Evolutionary conservation across 768 basidiomycete genomes (phyloP).

Genomic region (Tulasnella sp.): DNA sequence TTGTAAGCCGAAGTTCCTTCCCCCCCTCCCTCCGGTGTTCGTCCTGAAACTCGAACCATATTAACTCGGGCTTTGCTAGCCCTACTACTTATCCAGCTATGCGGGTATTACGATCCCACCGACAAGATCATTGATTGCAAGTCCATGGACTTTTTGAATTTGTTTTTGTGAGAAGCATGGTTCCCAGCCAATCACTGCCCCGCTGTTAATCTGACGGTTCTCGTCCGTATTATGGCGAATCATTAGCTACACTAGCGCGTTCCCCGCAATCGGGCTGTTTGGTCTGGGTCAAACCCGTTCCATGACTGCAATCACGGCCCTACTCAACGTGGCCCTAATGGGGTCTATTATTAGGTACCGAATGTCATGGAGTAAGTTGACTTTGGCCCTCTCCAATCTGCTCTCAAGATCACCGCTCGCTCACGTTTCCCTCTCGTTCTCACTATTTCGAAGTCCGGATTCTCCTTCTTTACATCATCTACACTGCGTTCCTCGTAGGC

Average conservation of each 20-base stretch:
- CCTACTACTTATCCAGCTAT: constrained; percentile 26
- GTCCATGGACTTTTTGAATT: constrained; percentile 35
- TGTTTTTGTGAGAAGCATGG: constrained; percentile 27
- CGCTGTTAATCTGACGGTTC: too few relatives aligned
- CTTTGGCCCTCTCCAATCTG: too few relatives aligned
- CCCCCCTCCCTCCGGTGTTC: background rate
- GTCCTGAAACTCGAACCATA: too few relatives aligned
- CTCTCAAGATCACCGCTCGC: too few relatives aligned
- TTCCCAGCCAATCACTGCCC: too few relatives aligned
- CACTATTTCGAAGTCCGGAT: background rate
- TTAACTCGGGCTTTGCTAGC: background rate
- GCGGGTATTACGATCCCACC: constrained; percentile 31
- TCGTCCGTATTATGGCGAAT: too few relatives aligned
- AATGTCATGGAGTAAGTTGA: too few relatives aligned
- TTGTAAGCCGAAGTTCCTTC: background rate
- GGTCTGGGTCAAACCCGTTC: background rate
- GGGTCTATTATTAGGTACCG: background rate
- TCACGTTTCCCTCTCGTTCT: too few relatives aligned
- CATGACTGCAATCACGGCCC: background rate
- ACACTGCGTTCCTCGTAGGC: background rate
- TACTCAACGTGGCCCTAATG: background rate
- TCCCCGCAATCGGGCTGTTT: background rate
- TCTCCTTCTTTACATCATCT: background rate
- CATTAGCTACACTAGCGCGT: background rate
- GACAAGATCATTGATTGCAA: constrained; percentile 32